Evolutionary conservation across 148 eudicot species (phyloP).

Genomic region (Silene uniflora): DNA sequence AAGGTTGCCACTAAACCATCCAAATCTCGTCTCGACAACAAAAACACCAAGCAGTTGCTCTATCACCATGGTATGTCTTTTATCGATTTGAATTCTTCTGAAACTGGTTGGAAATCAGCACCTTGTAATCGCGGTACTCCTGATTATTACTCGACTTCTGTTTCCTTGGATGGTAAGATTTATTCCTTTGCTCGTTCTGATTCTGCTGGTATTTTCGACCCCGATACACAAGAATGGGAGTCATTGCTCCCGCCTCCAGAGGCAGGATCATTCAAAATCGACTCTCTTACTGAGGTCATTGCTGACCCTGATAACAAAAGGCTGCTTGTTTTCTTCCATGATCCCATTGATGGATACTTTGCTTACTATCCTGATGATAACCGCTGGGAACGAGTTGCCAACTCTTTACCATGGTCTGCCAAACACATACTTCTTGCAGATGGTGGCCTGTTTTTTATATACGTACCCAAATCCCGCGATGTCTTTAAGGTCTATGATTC

Average conservation of each 20-base stretch:
- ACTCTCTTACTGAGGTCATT: background rate
- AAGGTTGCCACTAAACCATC: background rate
- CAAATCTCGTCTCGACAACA: background rate
- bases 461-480: background rate
- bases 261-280: background rate
- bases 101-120: background rate
- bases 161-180: background rate
- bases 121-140: background rate
- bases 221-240: background rate
- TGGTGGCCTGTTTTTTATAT: background rate
- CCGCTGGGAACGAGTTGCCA: background rate
- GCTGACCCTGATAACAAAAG: background rate
- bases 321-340: background rate
- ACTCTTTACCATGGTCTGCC: background rate
- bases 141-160: background rate
- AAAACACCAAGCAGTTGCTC: background rate
- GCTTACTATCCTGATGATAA: background rate
- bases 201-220: slow-evolving; percentile 1
- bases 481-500: background rate
- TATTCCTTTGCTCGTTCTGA: background rate
- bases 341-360: background rate
- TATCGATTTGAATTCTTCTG: background rate
- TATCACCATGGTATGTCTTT: background rate
- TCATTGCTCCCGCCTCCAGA: background rate
- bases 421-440: background rate